Conservation (phyloP, 306 rosid species). For the Fragaria nilgerrensis region DNA sequence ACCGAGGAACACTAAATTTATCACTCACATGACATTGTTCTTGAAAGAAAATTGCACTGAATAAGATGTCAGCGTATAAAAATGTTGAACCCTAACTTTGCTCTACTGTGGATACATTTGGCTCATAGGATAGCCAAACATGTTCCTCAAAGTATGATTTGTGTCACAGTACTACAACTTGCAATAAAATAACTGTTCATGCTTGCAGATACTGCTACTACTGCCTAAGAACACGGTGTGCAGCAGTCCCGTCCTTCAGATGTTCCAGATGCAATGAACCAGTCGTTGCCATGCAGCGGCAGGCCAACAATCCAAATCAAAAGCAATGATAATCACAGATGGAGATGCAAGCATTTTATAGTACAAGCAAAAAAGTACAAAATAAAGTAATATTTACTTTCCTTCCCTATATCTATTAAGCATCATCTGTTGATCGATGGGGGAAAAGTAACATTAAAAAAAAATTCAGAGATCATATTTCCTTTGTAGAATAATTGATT, state of each 20-base stretch:
- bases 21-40: background rate
- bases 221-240: slow-evolving; percentile 91
- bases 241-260: slow-evolving; percentile 84
- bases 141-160: background rate
- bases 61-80: background rate
- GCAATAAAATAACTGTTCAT: background rate
- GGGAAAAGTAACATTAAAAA: slow-evolving; percentile 9
- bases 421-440: slow-evolving; percentile 27
- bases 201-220: slow-evolving; percentile 85
- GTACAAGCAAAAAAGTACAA: slow-evolving; percentile 30
- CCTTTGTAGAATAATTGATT: slow-evolving; percentile 25
- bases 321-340: slow-evolving; percentile 33
- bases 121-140: background rate
- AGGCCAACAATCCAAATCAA: slow-evolving; percentile 26
- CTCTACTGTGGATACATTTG: background rate
- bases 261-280: slow-evolving; percentile 88
- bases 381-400: slow-evolving; percentile 27
- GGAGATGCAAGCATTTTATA: slow-evolving; percentile 31
- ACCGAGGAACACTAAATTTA: background rate
- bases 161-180: background rate
- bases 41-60: background rate
- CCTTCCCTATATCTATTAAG: slow-evolving; percentile 15
- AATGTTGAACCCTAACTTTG: background rate
- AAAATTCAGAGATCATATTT: slow-evolving; percentile 11
- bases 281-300: slow-evolving; percentile 82